Evolutionary conservation across 2,329 filamentous ascomycete genomes (phyloP).

Genomic region (Colletotrichum higginsianum): DNA sequence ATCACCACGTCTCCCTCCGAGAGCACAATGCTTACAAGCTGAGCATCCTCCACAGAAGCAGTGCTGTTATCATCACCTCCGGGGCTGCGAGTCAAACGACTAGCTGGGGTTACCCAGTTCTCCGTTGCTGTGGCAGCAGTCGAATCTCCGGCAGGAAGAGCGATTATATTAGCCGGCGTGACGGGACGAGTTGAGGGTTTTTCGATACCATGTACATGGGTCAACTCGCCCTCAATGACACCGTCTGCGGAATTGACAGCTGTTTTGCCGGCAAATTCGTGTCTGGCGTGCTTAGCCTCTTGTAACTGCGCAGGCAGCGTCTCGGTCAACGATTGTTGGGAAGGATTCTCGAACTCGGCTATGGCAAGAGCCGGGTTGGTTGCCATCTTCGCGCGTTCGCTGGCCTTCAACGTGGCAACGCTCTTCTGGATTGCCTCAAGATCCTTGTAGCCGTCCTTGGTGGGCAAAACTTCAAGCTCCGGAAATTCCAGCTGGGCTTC

Average conservation of each 20-base stretch:
- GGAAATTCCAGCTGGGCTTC: slow-evolving; percentile 50
- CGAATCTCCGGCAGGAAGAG: slow-evolving; percentile 12
- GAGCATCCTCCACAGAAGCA: neutral
- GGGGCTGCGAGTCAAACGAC: slow-evolving; percentile 30
- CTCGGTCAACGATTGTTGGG: slow-evolving; percentile 1
- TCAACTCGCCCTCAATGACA: neutral
- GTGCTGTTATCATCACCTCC: slow-evolving; percentile 7
- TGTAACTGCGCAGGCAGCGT: slow-evolving; percentile 12
- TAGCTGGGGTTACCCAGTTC: slow-evolving; percentile 36
- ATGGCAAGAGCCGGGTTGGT: slow-evolving; percentile 24
- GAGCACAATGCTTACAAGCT: neutral
- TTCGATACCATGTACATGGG: neutral
- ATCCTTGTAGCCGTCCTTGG: slow-evolving; percentile 50
- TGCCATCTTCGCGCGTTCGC: slow-evolving; percentile 26
- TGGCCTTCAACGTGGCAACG: slow-evolving; percentile 50
- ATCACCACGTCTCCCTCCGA: neutral
- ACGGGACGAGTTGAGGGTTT: slow-evolving; percentile 23
- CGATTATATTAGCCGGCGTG: slow-evolving; percentile 28
- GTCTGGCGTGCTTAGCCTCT: slow-evolving; percentile 23
- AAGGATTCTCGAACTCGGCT: slow-evolving; percentile 27
- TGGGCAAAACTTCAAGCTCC: slow-evolving; percentile 53
- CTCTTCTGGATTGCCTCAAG: slow-evolving; percentile 51
- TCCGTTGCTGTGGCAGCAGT: slow-evolving; percentile 33
- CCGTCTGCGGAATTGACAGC: neutral
- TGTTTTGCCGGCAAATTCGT: slow-evolving; percentile 4